phyloP scores from a whole-genome alignment of 768 basidiomycete genomes.

The Peribolospora baueri region DNA sequence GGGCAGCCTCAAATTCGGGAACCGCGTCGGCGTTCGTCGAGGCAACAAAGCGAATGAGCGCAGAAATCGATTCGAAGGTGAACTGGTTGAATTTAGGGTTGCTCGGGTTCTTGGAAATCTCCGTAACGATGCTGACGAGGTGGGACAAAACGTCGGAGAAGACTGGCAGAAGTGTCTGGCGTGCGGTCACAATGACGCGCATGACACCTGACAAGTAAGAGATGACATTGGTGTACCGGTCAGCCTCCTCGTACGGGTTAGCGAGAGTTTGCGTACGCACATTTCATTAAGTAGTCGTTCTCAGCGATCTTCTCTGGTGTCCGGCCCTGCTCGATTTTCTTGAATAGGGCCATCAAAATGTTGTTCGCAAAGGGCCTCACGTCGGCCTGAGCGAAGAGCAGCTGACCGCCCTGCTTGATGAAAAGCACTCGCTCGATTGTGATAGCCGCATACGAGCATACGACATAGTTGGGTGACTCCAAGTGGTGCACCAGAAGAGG shows the following conservation, averaged over 20 bases:
- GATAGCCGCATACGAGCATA: slow-evolving; percentile 87
- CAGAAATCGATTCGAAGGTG: slow-evolving; percentile 89
- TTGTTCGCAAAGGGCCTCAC: slow-evolving; percentile 56
- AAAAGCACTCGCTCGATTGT: slow-evolving; percentile 88
- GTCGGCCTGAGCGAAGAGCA: slow-evolving; percentile 71
- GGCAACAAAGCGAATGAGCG: slow-evolving; percentile 67
- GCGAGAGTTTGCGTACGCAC: slow-evolving; percentile 25
- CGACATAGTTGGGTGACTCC: slow-evolving; percentile 60
- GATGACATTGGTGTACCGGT: not conserved
- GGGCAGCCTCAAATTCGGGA: slow-evolving; percentile 45
- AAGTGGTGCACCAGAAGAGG: slow-evolving; percentile 68
- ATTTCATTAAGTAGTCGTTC: slow-evolving; percentile 95
- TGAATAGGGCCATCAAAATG: slow-evolving; percentile 39
- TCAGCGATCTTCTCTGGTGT: slow-evolving; percentile 84
- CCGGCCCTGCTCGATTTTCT: slow-evolving; percentile 49
- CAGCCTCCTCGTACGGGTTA: not conserved
- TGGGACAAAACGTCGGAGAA: slow-evolving; percentile 42
- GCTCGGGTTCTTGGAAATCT: slow-evolving; percentile 83
- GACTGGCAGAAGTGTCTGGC: slow-evolving; percentile 44
- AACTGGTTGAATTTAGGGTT: slow-evolving; percentile 97
- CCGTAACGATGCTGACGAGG: slow-evolving; percentile 57
- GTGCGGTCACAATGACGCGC: slow-evolving; percentile 75
- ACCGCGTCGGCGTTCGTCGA: slow-evolving; percentile 42
- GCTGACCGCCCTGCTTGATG: slow-evolving; percentile 52
- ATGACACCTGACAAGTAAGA: slow-evolving; percentile 43